These are phyloP conservation scores for Phytophthora europaea DNA, from an alignment of 352 stramenopile species.

Conservation along the genomic window DNA sequence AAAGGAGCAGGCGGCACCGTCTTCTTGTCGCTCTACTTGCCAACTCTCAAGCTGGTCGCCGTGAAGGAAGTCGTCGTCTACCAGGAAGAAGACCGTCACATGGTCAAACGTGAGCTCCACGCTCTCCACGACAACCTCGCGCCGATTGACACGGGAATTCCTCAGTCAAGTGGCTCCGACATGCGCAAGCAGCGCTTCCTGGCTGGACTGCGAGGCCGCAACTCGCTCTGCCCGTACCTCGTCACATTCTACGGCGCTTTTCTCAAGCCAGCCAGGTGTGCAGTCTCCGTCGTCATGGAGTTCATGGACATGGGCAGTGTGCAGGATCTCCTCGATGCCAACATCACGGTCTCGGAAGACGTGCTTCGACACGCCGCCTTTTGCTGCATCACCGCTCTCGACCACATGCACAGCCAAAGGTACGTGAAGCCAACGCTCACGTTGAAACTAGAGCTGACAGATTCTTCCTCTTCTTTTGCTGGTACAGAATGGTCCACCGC, in stretches of 20 bases:
- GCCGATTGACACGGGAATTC: conserved; percentile 48
- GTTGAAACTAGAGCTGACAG: neutral
- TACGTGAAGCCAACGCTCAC: conserved; percentile 24
- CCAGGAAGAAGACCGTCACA: conserved; percentile 80
- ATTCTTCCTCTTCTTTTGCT: neutral
- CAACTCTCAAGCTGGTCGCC: conserved; percentile 84
- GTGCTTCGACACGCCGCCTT: conserved; percentile 83
- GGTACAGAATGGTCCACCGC: conserved; percentile 51
- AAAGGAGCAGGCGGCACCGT: conserved; percentile 90
- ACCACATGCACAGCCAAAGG: conserved; percentile 87
- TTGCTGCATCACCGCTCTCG: conserved; percentile 83
- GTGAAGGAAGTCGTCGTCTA: conserved; percentile 90
- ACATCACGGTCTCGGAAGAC: conserved; percentile 58
- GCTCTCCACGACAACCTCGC: conserved; percentile 88
- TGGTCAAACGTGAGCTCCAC: conserved; percentile 91
- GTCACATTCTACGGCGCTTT: conserved; percentile 94
- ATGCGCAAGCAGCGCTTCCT: conserved; percentile 30
- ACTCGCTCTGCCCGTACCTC: conserved; percentile 71
- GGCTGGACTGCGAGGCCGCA: neutral
- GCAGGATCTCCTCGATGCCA: conserved; percentile 74
- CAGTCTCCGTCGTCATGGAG: conserved; percentile 92
- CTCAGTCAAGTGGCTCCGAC: neutral
- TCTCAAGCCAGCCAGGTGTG: conserved; percentile 72
- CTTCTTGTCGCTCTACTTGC: conserved; percentile 86
- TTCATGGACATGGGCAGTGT: conserved; percentile 94